phyloP scores from a whole-genome alignment of 2,329 filamentous ascomycete species.

The Blastomyces gilchristii region DNA sequence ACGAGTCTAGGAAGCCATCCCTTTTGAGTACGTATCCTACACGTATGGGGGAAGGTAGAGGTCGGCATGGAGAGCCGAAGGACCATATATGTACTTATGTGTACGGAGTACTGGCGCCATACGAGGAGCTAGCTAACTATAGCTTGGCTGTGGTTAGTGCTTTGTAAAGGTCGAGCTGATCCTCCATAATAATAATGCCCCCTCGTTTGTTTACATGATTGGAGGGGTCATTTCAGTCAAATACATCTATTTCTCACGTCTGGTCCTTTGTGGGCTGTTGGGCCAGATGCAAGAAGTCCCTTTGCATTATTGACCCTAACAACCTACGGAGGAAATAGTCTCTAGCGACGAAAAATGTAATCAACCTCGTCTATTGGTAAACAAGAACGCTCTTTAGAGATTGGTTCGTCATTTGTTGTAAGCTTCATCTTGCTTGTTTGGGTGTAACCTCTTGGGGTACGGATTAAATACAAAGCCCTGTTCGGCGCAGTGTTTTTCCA shows the following conservation, averaged over 20 bases:
- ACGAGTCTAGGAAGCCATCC: constrained; percentile 37
- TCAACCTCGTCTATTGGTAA: too few relatives aligned
- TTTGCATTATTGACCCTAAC: background rate
- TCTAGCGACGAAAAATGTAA: too few relatives aligned
- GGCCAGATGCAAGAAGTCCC: too few relatives aligned
- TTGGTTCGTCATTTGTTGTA: too few relatives aligned
- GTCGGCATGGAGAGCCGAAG: background rate
- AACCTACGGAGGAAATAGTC: background rate
- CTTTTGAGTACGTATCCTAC: constrained; percentile 46
- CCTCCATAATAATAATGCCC: background rate
- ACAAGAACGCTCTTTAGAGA: background rate
- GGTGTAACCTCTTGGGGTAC: background rate
- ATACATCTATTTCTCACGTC: too few relatives aligned
- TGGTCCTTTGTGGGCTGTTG: too few relatives aligned
- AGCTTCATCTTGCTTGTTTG: background rate
- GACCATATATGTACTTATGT: constrained; percentile 2
- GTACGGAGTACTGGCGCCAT: constrained; percentile 37
- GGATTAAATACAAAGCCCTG: background rate
- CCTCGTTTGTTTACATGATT: background rate
- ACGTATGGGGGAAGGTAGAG: too few relatives aligned
- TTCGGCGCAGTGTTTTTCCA: background rate
- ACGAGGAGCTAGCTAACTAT: constrained; percentile 32
- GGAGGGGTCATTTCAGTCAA: too few relatives aligned
- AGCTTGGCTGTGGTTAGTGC: constrained; percentile 42
- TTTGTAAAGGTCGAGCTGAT: constrained; percentile 33